These are phyloP conservation scores for Fomitopsis betulina DNA, from an alignment of 1,284 basidiomycete species.

Conservation along the genomic window DNA sequence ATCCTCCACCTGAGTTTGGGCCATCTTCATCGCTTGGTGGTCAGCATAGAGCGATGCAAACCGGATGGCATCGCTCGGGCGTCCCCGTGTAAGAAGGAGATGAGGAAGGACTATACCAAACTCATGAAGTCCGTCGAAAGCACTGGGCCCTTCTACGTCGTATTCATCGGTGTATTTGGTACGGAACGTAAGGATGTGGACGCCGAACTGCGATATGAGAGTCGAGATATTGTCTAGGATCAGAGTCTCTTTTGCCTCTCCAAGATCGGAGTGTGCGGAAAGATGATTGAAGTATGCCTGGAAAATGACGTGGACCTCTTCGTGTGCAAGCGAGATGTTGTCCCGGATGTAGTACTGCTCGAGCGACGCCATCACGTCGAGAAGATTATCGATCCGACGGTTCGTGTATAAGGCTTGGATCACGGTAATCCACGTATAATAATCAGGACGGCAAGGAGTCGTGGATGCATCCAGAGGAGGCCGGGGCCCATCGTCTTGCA, in stretches of 20 bases:
- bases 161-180: too few relatives aligned
- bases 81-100: background rate
- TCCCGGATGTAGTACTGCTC: slow-evolving; percentile 31
- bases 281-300: slow-evolving; percentile 37
- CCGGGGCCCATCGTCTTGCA: slow-evolving; percentile 34
- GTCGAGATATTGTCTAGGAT: slow-evolving; percentile 26
- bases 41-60: background rate
- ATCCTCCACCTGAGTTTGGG: background rate
- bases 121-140: background rate
- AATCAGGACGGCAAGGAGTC: slow-evolving; percentile 46
- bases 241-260: slow-evolving; percentile 14
- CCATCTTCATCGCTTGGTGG: background rate
- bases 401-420: slow-evolving; percentile 46
- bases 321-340: slow-evolving; percentile 28
- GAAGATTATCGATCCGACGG: slow-evolving; percentile 49
- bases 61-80: background rate
- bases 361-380: slow-evolving; percentile 43
- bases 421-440: slow-evolving; percentile 47
- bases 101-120: background rate
- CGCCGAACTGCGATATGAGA: slow-evolving; percentile 14
- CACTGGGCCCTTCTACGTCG: too few relatives aligned
- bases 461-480: slow-evolving; percentile 36
- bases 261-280: slow-evolving; percentile 21
- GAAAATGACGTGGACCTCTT: slow-evolving; percentile 31
- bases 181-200: background rate